These are phyloP conservation scores for Claviceps capensis DNA, from an alignment of 2,329 filamentous ascomycete genomes.

Conservation along the genomic window DNA sequence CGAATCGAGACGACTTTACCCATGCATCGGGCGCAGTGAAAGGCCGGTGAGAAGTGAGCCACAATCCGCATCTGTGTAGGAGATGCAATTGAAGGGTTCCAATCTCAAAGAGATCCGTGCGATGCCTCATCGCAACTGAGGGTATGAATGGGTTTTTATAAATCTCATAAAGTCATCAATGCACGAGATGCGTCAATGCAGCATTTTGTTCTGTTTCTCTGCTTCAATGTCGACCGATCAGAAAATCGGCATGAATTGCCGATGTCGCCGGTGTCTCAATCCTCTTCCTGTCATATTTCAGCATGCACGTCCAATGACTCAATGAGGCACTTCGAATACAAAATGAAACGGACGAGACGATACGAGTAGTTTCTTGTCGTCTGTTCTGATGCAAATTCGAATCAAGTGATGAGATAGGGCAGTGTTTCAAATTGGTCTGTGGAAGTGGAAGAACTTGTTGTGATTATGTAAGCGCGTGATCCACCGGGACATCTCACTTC, in stretches of 20 bases:
- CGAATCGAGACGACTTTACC: no score
- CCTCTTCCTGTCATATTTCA: no score
- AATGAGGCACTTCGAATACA: neutral
- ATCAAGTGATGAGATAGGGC: neutral
- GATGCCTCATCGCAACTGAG: no score
- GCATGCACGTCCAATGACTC: neutral
- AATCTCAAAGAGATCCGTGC: no score
- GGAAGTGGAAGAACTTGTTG: neutral
- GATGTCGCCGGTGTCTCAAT: neutral
- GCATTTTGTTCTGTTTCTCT: neutral
- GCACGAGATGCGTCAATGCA: neutral
- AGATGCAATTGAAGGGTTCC: no score
- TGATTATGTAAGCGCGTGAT: slow-evolving; percentile 1
- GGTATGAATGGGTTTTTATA: neutral
- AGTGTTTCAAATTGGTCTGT: neutral
- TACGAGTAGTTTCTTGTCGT: neutral
- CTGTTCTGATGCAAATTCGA: neutral
- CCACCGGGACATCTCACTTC: slow-evolving; percentile 6
- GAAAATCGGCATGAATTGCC: no score
- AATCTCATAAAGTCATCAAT: neutral
- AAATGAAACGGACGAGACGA: neutral
- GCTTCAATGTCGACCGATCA: neutral
- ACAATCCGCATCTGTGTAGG: no score
- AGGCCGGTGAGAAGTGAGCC: no score
- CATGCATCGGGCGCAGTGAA: no score